phyloP scores from a whole-genome alignment of 345 rosid genomes.

The Cardiospermum halicacabum region DNA sequence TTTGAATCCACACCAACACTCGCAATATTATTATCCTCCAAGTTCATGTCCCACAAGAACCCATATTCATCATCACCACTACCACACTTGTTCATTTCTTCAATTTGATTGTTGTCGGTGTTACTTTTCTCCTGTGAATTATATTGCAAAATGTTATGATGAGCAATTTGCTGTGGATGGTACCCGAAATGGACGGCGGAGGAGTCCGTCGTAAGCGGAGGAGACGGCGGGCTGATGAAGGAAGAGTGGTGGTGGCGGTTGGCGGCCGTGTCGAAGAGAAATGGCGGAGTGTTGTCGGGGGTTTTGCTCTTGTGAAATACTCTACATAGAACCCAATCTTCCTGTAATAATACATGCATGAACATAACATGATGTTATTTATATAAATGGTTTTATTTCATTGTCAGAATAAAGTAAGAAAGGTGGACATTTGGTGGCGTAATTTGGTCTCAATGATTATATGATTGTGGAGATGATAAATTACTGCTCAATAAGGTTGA shows the following conservation, averaged over 20 bases:
- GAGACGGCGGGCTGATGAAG: conserved; percentile 19
- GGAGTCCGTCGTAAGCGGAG: conserved; percentile 1
- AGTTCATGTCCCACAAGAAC: conserved; percentile 48
- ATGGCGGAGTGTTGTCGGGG: conserved; percentile 29
- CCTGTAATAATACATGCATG: conserved; percentile 35
- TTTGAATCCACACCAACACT: conserved; percentile 36
- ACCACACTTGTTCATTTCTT: conserved; percentile 22
- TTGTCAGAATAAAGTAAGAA: background rate
- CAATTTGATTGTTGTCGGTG: conserved; percentile 8
- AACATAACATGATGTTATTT: too few relatives aligned
- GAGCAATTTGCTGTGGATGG: conserved; percentile 26
- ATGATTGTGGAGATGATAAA: too few relatives aligned
- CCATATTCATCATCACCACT: conserved; percentile 35
- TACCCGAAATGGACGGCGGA: conserved; percentile 19
- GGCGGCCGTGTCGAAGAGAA: conserved; percentile 28
- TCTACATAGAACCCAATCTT: conserved; percentile 95
- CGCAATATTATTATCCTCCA: conserved; percentile 34
- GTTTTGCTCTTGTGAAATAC: conserved; percentile 74
- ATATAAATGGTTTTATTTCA: too few relatives aligned
- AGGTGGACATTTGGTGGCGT: background rate
- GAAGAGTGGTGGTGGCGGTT: conserved; percentile 15
- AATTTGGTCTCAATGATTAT: too few relatives aligned
- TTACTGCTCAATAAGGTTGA: background rate
- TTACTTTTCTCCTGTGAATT: conserved; percentile 26
- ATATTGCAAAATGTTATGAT: conserved; percentile 24